Evolutionary conservation across 208 protist genomes (phyloP), one percentile per base, ranked within the genome.

Genomic region (Blechomonas ayalai): DNA sequence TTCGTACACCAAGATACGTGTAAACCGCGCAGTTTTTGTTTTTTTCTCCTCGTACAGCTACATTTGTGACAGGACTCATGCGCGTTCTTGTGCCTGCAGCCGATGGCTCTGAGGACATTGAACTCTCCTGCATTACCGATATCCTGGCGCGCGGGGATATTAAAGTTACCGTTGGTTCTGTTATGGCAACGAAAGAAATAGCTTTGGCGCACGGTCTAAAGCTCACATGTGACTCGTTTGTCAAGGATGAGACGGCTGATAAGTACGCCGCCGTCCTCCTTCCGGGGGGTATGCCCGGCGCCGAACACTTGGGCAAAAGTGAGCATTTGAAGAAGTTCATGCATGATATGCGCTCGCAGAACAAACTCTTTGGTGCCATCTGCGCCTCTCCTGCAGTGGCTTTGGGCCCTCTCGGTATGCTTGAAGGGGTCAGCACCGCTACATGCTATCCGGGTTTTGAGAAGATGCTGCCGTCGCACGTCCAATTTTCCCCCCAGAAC

Each of bases 41-140:
- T 51, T 57, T 36, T 31, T 5, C 8, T 26, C 16, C 2, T 52
- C 37, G 7, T 52, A 36, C 25, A 42, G 10, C 20, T 27, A 27
- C 34, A 31, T 31, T 52, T 39, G 3, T 52, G 28, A 18, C 10
- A n/a, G 10, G 10, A 59, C 52, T 41, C 34, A 82, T 78, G 62
- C 66, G 63, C 37, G 82, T 86, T 53, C 74, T 94, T 32, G 82
- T 94, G 55, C 78, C 74, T 33, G 73, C 75, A 6, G 81, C 85
- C 16, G 76, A 89, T 59, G 73, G 79, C 47, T 70, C 75, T 15
- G 85, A 94, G 58, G 85, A 94, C 40, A 94, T 94, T 71, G 85
- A 94, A 62, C 49, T 90, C 6, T 73, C 73, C 20, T 84, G 73
- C 65, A 74, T 86, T 28, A 85, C 73, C n/a, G 76, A 94, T 46